Conservation (phyloP, 495 filamentous ascomycete genomes). For the Ascobolus immersus region DNA sequence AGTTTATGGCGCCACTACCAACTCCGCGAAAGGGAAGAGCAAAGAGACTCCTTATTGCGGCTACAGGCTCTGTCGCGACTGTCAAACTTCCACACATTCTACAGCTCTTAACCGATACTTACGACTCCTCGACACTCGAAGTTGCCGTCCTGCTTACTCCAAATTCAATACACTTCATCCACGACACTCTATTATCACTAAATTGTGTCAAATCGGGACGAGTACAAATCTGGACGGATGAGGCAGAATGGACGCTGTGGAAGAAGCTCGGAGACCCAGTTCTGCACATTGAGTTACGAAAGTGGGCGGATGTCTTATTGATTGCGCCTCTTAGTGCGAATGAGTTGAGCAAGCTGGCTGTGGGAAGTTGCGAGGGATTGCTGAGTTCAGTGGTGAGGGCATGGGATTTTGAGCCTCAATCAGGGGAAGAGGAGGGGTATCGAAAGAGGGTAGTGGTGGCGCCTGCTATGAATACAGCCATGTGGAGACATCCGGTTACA, state of each 20-base stretch:
- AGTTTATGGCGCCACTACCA: no score
- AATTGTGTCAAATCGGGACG: no score
- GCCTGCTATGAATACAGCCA: constrained; percentile 71
- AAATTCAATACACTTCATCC: constrained; percentile 44
- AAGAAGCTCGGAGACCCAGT: constrained; percentile 28
- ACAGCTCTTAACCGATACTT: constrained; percentile 27
- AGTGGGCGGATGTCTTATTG: constrained; percentile 57
- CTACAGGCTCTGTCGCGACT: constrained; percentile 56
- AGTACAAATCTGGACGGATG: constrained; percentile 25
- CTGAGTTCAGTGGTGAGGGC: constrained; percentile 52
- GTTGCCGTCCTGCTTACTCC: constrained; percentile 49
- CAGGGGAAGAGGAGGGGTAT: constrained; percentile 5
- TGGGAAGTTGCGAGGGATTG: constrained; percentile 41
- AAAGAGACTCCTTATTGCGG: constrained; percentile 60
- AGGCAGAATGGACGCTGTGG: constrained; percentile 49
- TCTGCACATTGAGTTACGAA: constrained; percentile 61
- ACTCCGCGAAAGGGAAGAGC: no score
- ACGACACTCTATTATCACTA: constrained; percentile 44
- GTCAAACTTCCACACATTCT: constrained; percentile 68
- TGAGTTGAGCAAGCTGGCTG: constrained; percentile 49
- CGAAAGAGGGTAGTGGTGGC: constrained; percentile 36
- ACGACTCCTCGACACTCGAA: constrained; percentile 41
- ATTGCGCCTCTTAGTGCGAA: constrained; percentile 62
- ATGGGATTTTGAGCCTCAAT: constrained; percentile 35
- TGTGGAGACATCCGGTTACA: constrained; percentile 73